A percentile compares a stretch with the other conserved stretches of the same genome.
Evolutionary conservation across 495 filamentous ascomycete species (phyloP).

Genomic region (Achaetomiella virescens): DNA sequence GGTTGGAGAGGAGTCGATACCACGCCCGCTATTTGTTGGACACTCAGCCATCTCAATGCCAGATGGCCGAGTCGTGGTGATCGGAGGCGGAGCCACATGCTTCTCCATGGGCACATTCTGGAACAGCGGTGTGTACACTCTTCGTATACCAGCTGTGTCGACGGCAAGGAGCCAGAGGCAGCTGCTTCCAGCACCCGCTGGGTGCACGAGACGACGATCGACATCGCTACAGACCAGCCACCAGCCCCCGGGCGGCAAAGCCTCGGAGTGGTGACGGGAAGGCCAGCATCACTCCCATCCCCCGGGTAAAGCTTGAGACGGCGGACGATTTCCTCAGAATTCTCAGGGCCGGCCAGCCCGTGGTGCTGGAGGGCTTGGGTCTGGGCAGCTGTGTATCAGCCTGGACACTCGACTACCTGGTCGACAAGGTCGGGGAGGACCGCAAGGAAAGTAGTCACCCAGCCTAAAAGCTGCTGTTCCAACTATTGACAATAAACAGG

Average conservation of each 20-base stretch:
- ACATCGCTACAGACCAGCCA: conserved; percentile 19
- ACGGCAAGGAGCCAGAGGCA: not conserved
- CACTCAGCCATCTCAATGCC: conserved; percentile 38
- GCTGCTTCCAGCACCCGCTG: not conserved
- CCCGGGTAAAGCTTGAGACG: conserved; percentile 45
- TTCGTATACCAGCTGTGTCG: not conserved
- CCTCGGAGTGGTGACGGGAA: not conserved
- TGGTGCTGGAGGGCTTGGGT: conserved; percentile 57
- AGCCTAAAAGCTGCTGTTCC: not conserved
- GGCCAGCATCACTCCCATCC: conserved; percentile 32
- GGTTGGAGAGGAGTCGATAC: not conserved
- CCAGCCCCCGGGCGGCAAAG: not conserved
- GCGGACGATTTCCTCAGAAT: conserved; percentile 48
- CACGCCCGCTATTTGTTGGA: conserved; percentile 62
- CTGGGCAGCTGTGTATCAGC: conserved; percentile 59
- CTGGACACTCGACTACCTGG: conserved; percentile 69
- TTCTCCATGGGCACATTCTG: conserved; percentile 63
- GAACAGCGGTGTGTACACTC: conserved; percentile 26
- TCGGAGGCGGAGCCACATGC: conserved; percentile 81
- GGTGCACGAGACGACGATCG: conserved; percentile 23
- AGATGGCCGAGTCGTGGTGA: conserved; percentile 47
- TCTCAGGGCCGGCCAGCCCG: conserved; percentile 52
- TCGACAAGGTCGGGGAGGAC: conserved; percentile 55
- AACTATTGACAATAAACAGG: conserved; percentile 34
- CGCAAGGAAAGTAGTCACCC: conserved; percentile 39